Conservation (phyloP, 2,329 filamentous ascomycete genomes). For the Exophiala sp. region DNA sequence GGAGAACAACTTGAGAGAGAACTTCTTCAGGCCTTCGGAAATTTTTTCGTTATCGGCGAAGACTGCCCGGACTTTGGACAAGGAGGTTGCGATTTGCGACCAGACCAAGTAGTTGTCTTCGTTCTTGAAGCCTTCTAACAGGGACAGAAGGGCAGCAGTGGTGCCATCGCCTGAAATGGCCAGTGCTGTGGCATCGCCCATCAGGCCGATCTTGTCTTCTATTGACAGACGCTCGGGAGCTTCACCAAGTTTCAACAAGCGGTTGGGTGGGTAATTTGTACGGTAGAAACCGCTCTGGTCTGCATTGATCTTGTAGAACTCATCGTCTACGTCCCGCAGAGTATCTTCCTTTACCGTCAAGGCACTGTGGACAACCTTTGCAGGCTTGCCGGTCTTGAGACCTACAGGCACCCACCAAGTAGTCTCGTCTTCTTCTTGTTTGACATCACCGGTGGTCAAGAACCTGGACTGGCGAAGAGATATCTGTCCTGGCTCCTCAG, state of each 20-base stretch:
- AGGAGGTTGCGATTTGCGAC: slow-evolving; percentile 72
- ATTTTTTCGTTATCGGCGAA: slow-evolving; percentile 72
- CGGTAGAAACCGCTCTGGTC: slow-evolving; percentile 86
- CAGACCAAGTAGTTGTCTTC: slow-evolving; percentile 87
- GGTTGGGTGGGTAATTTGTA: slow-evolving; percentile 83
- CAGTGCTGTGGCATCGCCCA: slow-evolving; percentile 83
- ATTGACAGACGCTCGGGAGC: slow-evolving; percentile 69
- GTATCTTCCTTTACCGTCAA: slow-evolving; percentile 72
- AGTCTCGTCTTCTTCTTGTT: slow-evolving; percentile 83
- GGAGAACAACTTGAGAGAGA: slow-evolving; percentile 67
- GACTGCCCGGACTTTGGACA: slow-evolving; percentile 72
- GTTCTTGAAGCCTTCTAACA: slow-evolving; percentile 74
- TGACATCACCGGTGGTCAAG: slow-evolving; percentile 83
- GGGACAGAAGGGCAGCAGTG: slow-evolving; percentile 72
- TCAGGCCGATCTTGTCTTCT: slow-evolving; percentile 86
- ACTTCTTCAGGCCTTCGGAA: slow-evolving; percentile 67
- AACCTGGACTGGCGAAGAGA: slow-evolving; percentile 80
- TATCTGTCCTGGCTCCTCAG: slow-evolving; percentile 77
- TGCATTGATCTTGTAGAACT: slow-evolving; percentile 93
- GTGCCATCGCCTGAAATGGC: slow-evolving; percentile 80
- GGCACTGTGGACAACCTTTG: slow-evolving; percentile 58
- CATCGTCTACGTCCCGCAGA: slow-evolving; percentile 58
- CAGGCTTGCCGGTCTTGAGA: slow-evolving; percentile 66
- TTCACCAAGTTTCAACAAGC: slow-evolving; percentile 71
- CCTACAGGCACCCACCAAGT: slow-evolving; percentile 94